phyloP scores from a whole-genome alignment of 257 asterid genomes.

The Ballota nigra region DNA sequence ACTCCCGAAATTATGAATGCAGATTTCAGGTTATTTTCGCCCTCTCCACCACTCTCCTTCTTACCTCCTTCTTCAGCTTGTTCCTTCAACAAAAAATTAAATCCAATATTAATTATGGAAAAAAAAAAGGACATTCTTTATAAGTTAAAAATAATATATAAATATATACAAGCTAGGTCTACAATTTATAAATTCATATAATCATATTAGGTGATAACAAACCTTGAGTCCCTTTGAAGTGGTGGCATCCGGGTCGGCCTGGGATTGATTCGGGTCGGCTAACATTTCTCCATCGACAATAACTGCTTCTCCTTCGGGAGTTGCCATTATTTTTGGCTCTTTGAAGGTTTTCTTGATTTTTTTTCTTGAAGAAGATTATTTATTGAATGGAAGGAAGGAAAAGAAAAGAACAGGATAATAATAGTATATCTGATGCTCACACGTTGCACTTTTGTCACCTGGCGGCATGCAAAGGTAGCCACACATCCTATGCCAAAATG shows the following conservation, averaged over 20 bases:
- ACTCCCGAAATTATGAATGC: conserved; percentile 45
- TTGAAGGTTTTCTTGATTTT: not conserved
- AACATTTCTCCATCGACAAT: conserved; percentile 27
- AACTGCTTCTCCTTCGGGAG: conserved; percentile 23
- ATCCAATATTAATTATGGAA: not conserved
- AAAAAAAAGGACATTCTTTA: not conserved
- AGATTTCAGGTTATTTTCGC: conserved; percentile 29
- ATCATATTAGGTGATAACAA: no score
- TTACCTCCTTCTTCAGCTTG: conserved; percentile 18
- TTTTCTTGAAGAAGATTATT: not conserved
- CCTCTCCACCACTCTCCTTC: conserved; percentile 24
- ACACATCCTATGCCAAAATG: conserved; percentile 14
- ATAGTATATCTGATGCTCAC: conserved; percentile 3
- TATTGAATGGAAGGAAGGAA: not conserved
- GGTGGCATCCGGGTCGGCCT: conserved; percentile 14
- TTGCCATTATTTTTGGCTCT: conserved; percentile 33
- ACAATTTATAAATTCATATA: no score
- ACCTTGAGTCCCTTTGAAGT: conserved; percentile 32
- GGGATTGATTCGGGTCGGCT: not conserved
- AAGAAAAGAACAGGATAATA: not conserved
- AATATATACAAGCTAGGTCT: no score
- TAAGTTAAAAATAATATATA: no score
- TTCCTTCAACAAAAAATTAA: conserved; percentile 24
- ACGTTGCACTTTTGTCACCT: conserved; percentile 24
- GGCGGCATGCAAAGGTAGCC: conserved; percentile 21